Evolutionary conservation across 169 alveolate genomes (phyloP).

Genomic region (Eimeria necatrix): DNA sequence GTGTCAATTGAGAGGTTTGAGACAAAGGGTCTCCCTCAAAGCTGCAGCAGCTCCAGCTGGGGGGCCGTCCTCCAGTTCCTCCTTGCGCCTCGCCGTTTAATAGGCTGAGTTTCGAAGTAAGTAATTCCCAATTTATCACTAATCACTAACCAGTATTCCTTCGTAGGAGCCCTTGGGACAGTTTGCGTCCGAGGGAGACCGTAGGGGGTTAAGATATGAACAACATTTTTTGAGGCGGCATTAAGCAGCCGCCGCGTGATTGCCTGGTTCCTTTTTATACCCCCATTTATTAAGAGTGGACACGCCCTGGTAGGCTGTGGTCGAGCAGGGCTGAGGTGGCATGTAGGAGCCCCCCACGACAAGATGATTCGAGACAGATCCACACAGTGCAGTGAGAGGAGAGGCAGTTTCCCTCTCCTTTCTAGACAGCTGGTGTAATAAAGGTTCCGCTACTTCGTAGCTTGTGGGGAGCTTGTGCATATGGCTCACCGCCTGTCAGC

Average conservation of each 20-base stretch:
- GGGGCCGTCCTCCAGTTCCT: conserved; percentile 71
- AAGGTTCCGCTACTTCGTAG: too few species aligned
- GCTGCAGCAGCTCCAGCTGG: not conserved
- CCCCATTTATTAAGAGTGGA: too few species aligned
- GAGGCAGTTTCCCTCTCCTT: too few species aligned
- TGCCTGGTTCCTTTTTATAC: too few species aligned
- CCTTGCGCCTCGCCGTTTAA: conserved; percentile 66
- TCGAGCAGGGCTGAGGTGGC: not conserved
- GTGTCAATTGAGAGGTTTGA: not conserved
- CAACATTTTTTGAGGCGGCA: too few species aligned
- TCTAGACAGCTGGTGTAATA: too few species aligned
- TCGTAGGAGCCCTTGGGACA: not conserved
- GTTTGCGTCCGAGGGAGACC: not conserved
- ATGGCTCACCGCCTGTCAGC: too few species aligned
- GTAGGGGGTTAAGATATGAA: too few species aligned
- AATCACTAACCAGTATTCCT: not conserved
- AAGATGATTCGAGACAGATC: not conserved
- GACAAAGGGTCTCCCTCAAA: not conserved
- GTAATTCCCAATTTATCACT: not conserved
- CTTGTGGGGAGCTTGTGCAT: too few species aligned
- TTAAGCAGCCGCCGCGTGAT: too few species aligned
- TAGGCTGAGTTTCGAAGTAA: conserved; percentile 49
- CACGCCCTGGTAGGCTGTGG: too few species aligned
- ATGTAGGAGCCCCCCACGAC: not conserved
- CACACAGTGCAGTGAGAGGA: not conserved